Conservation (phyloP, 306 rosid species). For the Trifolium repens region DNA sequence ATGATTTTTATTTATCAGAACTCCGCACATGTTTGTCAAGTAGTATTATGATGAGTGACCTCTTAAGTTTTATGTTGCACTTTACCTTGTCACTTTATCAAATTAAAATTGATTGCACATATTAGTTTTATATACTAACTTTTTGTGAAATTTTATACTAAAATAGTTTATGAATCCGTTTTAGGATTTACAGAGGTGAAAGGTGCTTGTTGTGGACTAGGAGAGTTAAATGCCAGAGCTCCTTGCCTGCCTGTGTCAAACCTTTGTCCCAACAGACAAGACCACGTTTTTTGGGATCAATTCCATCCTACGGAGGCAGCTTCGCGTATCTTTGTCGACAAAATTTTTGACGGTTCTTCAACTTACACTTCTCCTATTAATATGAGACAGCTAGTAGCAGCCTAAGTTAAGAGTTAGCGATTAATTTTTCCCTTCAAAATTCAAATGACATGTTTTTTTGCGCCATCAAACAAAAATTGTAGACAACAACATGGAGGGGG, state of each 20-base stretch:
- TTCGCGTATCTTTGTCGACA: slow-evolving; percentile 45
- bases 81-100: too few species aligned
- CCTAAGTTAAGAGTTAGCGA: slow-evolving; percentile 33
- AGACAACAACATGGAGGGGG: neutral
- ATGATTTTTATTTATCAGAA: too few species aligned
- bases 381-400: slow-evolving; percentile 57
- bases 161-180: slow-evolving; percentile 1
- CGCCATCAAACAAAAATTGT: neutral
- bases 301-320: slow-evolving; percentile 75
- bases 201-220: slow-evolving; percentile 77
- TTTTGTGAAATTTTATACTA: slow-evolving; percentile 32
- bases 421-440: neutral
- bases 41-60: too few species aligned
- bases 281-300: slow-evolving; percentile 70
- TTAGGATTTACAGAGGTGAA: slow-evolving; percentile 74
- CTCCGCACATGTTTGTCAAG: too few species aligned
- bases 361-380: slow-evolving; percentile 59
- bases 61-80: too few species aligned
- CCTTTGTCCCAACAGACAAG: slow-evolving; percentile 64
- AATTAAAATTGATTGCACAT: neutral
- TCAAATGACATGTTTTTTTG: neutral
- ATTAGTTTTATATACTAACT: neutral
- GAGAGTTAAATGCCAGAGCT: slow-evolving; percentile 54
- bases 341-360: slow-evolving; percentile 56
- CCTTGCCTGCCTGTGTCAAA: slow-evolving; percentile 60